Evolutionary conservation across 305 asterid genomes (phyloP).

Genomic region (Fraxinus velutina): DNA sequence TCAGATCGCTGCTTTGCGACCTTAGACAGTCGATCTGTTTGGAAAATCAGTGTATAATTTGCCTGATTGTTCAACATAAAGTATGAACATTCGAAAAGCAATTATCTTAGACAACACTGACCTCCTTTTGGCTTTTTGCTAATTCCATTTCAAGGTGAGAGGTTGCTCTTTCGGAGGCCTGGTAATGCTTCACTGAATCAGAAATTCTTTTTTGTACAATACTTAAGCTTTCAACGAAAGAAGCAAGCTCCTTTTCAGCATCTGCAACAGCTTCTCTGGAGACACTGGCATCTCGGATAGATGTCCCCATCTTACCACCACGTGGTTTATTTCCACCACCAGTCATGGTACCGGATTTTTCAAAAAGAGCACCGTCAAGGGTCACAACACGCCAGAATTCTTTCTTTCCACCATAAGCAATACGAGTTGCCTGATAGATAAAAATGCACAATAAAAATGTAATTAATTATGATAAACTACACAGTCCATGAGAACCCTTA

Average conservation of each 20-base stretch:
- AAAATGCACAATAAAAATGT: conserved; percentile 7
- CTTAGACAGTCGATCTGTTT: conserved; percentile 70
- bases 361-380: conserved; percentile 83
- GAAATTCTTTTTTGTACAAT: conserved; percentile 44
- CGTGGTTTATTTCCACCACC: conserved; percentile 93
- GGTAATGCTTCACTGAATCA: conserved; percentile 53
- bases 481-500: not conserved
- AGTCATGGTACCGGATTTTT: conserved; percentile 90
- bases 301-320: conserved; percentile 95
- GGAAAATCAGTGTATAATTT: conserved; percentile 1
- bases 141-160: conserved; percentile 73
- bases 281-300: conserved; percentile 69
- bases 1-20: conserved; percentile 55
- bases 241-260: conserved; percentile 78
- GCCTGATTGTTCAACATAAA: conserved; percentile 2
- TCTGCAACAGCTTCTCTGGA: conserved; percentile 65
- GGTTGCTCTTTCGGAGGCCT: conserved; percentile 58
- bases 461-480: not conserved
- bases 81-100: conserved; percentile 7
- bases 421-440: conserved; percentile 66
- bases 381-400: conserved; percentile 87
- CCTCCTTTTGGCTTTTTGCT: conserved; percentile 84
- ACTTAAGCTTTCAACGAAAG: conserved; percentile 50
- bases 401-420: conserved; percentile 69
- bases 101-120: conserved; percentile 21